Percentiles rank a stretch among this genome's conserved stretches.
Conservation (phyloP, 495 filamentous ascomycete species). For the Penicillium goetzii region DNA sequence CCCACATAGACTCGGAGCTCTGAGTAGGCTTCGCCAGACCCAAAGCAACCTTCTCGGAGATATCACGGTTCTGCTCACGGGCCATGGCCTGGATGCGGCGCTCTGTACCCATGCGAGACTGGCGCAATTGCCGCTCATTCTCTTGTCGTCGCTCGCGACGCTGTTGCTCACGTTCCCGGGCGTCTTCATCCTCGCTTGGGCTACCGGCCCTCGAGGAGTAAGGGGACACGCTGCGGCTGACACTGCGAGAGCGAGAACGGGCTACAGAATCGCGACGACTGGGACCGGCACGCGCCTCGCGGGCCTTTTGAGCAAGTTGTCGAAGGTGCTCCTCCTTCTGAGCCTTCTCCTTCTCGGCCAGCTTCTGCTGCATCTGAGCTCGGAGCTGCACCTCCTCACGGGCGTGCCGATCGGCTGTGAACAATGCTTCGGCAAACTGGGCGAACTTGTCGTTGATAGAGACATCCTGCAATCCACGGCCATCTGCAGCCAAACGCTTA, state of each 20-base stretch:
- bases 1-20: conserved; percentile 90
- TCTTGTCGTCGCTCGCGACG: conserved; percentile 79
- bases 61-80: conserved; percentile 93
- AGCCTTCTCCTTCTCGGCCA: conserved; percentile 94
- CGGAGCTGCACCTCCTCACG: conserved; percentile 93
- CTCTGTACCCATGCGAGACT: conserved; percentile 95
- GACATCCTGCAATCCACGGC: conserved; percentile 88
- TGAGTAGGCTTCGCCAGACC: conserved; percentile 94
- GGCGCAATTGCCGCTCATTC: conserved; percentile 84
- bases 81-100: conserved; percentile 88
- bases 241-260: conserved; percentile 49
- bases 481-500: conserved; percentile 95
- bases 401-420: conserved; percentile 92
- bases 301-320: conserved; percentile 85
- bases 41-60: conserved; percentile 95
- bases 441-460: conserved; percentile 99
- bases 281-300: conserved; percentile 70
- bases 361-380: conserved; percentile 90
- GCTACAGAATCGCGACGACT: conserved; percentile 51
- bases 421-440: conserved; percentile 90
- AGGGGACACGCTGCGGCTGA: conserved; percentile 57
- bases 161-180: conserved; percentile 72
- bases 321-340: conserved; percentile 94
- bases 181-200: conserved; percentile 66
- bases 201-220: conserved; percentile 60